These are phyloP conservation scores for Pseudocercospora pini-densiflorae DNA, from an alignment of 2,329 filamentous ascomycete genomes.

Conservation along the genomic window DNA sequence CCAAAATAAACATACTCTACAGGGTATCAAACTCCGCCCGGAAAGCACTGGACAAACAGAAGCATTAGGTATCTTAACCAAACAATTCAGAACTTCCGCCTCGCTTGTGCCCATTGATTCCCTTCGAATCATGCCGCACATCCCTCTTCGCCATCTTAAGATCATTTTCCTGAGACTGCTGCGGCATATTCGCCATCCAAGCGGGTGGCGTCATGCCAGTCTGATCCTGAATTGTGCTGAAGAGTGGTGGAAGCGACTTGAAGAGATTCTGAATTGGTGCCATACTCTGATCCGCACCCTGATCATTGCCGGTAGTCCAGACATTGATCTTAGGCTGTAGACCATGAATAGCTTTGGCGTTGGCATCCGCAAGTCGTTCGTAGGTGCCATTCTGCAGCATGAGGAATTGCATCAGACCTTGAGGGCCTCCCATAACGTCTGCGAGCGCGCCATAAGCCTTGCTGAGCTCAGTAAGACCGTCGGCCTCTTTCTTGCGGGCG, in stretches of 20 bases:
- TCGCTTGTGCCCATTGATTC: background rate
- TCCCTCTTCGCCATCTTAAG: background rate
- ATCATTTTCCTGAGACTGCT: constrained; percentile 9
- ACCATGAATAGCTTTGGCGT: constrained; percentile 74
- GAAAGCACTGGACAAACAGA: background rate
- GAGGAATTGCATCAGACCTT: constrained; percentile 79
- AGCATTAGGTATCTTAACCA: background rate
- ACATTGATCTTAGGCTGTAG: constrained; percentile 88
- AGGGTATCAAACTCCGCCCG: background rate
- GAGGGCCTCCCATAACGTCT: constrained; percentile 75
- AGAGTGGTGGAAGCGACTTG: constrained; percentile 80
- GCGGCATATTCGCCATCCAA: constrained; percentile 65
- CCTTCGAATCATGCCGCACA: background rate
- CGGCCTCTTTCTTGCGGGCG: constrained; percentile 72
- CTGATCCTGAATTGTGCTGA: constrained; percentile 86
- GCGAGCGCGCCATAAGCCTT: constrained; percentile 67
- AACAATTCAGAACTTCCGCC: background rate
- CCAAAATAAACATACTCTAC: background rate
- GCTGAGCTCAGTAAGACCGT: constrained; percentile 48
- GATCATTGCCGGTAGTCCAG: constrained; percentile 75
- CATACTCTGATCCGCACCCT: constrained; percentile 57
- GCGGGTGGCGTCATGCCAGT: constrained; percentile 79
- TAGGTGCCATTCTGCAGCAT: constrained; percentile 87
- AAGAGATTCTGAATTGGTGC: constrained; percentile 71
- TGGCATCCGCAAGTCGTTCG: constrained; percentile 76